phyloP scores from a whole-genome alignment of 495 filamentous ascomycete genomes.

The Tuber brumale region DNA sequence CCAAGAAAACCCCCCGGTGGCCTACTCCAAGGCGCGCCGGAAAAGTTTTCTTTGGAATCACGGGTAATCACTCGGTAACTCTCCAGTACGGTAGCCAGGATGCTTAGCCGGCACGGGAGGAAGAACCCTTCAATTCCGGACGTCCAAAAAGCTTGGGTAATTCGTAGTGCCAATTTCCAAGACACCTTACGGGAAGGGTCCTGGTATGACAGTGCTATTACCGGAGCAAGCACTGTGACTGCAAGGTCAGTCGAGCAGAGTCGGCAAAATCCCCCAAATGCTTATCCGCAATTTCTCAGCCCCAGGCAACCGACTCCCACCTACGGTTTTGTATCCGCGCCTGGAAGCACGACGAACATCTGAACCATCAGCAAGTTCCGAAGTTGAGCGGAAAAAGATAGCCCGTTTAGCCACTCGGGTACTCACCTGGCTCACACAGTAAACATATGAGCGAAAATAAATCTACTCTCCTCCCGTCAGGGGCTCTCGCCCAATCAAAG shows the following conservation, averaged over 20 bases:
- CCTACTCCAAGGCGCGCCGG: neutral
- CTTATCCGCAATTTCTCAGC: neutral
- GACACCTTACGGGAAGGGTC: neutral
- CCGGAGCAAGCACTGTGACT: neutral
- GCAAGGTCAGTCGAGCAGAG: neutral
- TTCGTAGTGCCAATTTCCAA: neutral
- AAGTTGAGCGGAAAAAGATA: neutral
- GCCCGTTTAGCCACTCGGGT: neutral
- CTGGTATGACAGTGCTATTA: neutral
- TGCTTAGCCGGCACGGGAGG: neutral
- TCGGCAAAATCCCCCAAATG: neutral
- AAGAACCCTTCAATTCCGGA: neutral
- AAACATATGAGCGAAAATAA: neutral
- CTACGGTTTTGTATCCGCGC: neutral
- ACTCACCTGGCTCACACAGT: neutral
- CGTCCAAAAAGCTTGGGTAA: neutral
- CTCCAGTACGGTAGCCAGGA: neutral
- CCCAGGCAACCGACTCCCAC: neutral
- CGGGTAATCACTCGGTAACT: conserved; percentile 1
- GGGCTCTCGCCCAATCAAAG: neutral
- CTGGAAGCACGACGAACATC: neutral
- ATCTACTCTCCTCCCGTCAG: neutral
- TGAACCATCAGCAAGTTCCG: neutral
- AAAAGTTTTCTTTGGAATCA: neutral
- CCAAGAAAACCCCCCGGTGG: neutral